phyloP scores from a whole-genome alignment of 2,329 filamentous ascomycete genomes.

The Colletotrichum ledebouriae region DNA sequence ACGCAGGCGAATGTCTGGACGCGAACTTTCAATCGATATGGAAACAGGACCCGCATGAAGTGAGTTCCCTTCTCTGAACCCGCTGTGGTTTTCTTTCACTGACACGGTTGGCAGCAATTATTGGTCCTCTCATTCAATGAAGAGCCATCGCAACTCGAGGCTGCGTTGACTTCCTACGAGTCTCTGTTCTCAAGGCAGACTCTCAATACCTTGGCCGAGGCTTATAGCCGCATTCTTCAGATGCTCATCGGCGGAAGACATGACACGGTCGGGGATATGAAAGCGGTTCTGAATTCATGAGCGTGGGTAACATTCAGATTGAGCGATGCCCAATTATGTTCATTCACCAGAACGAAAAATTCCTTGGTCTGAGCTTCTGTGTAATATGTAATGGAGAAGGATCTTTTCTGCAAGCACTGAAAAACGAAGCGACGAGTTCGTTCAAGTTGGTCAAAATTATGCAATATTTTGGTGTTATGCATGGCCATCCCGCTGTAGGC shows the following conservation, averaged over 20 bases:
- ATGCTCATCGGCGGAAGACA: background rate
- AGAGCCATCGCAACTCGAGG: slow-evolving; percentile 7
- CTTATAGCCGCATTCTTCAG: slow-evolving; percentile 1
- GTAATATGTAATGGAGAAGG: too few species aligned
- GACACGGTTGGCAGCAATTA: slow-evolving; percentile 7
- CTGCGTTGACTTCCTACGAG: slow-evolving; percentile 27
- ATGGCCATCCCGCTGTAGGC: too few species aligned
- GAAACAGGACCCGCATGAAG: slow-evolving; percentile 39
- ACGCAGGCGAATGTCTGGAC: background rate
- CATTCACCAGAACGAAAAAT: rapidly evolving
- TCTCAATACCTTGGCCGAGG: background rate
- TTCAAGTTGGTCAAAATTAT: too few species aligned
- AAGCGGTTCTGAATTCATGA: background rate
- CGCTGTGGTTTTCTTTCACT: background rate
- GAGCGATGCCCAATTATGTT: background rate
- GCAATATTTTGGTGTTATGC: too few species aligned
- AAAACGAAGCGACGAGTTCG: too few species aligned
- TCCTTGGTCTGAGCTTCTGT: too few species aligned
- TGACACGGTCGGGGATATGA: slow-evolving; percentile 22
- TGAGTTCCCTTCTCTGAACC: background rate
- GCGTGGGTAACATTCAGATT: background rate
- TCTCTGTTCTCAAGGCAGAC: slow-evolving; percentile 6
- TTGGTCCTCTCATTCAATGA: slow-evolving; percentile 28
- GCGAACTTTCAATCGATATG: slow-evolving; percentile 12
- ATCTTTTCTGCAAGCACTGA: too few species aligned